A percentile compares a stretch with the other conserved stretches of the same genome.
Evolutionary conservation across 2,329 filamentous ascomycete species (phyloP).

Genomic region (Pseudogymnoascus sp.): DNA sequence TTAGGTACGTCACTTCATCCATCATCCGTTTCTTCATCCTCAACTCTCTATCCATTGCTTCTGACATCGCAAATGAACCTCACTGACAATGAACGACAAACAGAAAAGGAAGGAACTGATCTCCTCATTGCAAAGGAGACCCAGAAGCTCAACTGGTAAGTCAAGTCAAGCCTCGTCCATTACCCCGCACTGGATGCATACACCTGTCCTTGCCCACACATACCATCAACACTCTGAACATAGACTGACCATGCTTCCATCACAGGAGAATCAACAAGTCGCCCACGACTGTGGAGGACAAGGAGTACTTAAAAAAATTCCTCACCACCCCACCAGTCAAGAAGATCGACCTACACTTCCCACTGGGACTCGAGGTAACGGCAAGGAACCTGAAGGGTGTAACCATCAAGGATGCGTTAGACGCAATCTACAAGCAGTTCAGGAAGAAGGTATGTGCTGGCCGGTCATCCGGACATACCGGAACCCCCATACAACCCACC

Average conservation of each 20-base stretch:
- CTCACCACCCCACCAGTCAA: slow-evolving; percentile 78
- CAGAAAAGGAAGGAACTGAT: slow-evolving; percentile 66
- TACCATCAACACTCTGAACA: neutral
- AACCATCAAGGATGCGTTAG: slow-evolving; percentile 92
- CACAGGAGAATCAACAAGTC: slow-evolving; percentile 93
- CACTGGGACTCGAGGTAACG: slow-evolving; percentile 75
- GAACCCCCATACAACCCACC: slow-evolving; percentile 8
- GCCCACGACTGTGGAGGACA: slow-evolving; percentile 67
- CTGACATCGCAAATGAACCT: slow-evolving; percentile 26
- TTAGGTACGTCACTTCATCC: slow-evolving; percentile 52
- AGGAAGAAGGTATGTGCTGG: slow-evolving; percentile 75
- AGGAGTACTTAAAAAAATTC: slow-evolving; percentile 70
- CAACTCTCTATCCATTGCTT: slow-evolving; percentile 1
- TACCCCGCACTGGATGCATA: neutral
- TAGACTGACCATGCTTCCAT: neutral
- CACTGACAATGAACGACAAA: slow-evolving; percentile 13
- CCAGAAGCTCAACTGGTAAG: slow-evolving; percentile 77
- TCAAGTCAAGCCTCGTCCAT: neutral
- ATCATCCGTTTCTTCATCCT: neutral
- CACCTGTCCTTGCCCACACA: neutral
- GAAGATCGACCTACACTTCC: slow-evolving; percentile 90
- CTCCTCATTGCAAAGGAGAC: slow-evolving; percentile 72
- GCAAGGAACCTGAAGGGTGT: slow-evolving; percentile 90
- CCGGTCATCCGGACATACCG: slow-evolving; percentile 1
- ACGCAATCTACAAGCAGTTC: slow-evolving; percentile 92